Evolutionary conservation across 2,329 filamentous ascomycete species (phyloP), one percentile per base, ranked within the genome.

Genomic region (Grosmannia penicillata): DNA sequence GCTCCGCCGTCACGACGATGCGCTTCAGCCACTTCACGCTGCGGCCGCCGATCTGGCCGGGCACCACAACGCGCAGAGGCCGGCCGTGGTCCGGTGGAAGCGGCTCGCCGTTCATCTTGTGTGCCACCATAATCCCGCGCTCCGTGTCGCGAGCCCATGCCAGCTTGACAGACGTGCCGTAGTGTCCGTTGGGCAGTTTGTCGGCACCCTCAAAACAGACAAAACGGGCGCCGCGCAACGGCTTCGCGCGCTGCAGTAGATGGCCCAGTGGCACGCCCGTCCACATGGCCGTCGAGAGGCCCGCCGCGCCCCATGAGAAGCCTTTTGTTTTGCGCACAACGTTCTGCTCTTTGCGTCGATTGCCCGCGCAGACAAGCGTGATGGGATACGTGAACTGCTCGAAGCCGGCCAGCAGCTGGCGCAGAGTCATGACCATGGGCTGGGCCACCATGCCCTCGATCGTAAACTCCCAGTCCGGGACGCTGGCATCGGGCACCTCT

Each of bases 171-270:
- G 81, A 89, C 1, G 86, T 94, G 8, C 83, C 87, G 50, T 94
- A 94, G 53, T 78, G 78, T 2, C 87, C 85, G 51, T 94, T 94
- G 1, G 87, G 86, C 33, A 93, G 58, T 52, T 82, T 80, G 55
- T 95, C 86, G 2, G 84, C 85, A 13, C 87, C 86, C 56, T 93
- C 85, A 67, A 95, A 91, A 56, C 83, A 93, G 19, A 94, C 76
- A 53, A 86, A 94, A 50, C 71, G 76, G 2, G 85, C 86, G 38
- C 70, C 72, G 42, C 78, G 69, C 48, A 68, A 63, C 1, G 84
- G 84, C 42, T 63, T 72, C 3, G 84, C 84, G 44, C 64, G 67
- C 41, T 65, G 66, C 14, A 94, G 63, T 4, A 94, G 58, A 43
- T 89, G 79, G 2, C 66, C 66, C 56, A 94, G 74, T 29, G 78